These are phyloP conservation scores for Saprolegnia diclina DNA, from an alignment of 352 stramenopile genomes.

Conservation along the genomic window DNA sequence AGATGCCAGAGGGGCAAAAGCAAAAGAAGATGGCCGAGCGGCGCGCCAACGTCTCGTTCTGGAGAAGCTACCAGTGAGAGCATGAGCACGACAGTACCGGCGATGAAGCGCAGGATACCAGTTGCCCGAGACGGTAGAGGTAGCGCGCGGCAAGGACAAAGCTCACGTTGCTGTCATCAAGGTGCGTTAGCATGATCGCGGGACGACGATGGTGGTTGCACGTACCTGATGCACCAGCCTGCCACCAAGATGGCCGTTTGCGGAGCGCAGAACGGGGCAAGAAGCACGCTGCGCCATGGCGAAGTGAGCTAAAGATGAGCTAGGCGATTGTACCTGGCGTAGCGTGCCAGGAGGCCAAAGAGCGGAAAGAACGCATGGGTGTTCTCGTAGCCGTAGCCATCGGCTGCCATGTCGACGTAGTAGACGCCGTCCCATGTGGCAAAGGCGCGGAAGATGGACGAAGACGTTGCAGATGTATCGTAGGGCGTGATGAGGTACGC, in stretches of 20 bases:
- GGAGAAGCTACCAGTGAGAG: slow-evolving; percentile 31
- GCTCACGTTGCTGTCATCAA: slow-evolving; percentile 47
- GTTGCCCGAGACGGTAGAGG: slow-evolving; percentile 56
- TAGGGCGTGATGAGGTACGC: slow-evolving; percentile 49
- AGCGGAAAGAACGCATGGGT: slow-evolving; percentile 81
- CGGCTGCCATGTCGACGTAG: slow-evolving; percentile 59
- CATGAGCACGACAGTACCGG: neutral
- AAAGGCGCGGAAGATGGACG: slow-evolving; percentile 38
- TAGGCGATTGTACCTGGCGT: slow-evolving; percentile 8
- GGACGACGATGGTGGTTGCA: neutral
- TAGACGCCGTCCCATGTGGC: slow-evolving; percentile 85
- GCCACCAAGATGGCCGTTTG: slow-evolving; percentile 34
- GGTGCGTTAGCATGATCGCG: no score
- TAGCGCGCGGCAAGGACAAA: slow-evolving; percentile 65
- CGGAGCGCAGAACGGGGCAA: slow-evolving; percentile 28
- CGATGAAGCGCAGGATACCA: slow-evolving; percentile 27
- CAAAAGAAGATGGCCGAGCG: slow-evolving; percentile 71
- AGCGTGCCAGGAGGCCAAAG: slow-evolving; percentile 53
- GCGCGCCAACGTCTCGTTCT: slow-evolving; percentile 46
- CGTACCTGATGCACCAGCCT: slow-evolving; percentile 52
- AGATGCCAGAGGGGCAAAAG: slow-evolving; percentile 68
- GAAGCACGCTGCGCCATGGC: neutral
- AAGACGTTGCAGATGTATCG: slow-evolving; percentile 47
- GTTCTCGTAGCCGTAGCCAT: slow-evolving; percentile 83
- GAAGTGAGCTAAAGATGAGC: neutral